Percentiles rank a stretch among this genome's conserved stretches.
phyloP scores from a whole-genome alignment of 106 monocot species.

The Dendrobium officinale region DNA sequence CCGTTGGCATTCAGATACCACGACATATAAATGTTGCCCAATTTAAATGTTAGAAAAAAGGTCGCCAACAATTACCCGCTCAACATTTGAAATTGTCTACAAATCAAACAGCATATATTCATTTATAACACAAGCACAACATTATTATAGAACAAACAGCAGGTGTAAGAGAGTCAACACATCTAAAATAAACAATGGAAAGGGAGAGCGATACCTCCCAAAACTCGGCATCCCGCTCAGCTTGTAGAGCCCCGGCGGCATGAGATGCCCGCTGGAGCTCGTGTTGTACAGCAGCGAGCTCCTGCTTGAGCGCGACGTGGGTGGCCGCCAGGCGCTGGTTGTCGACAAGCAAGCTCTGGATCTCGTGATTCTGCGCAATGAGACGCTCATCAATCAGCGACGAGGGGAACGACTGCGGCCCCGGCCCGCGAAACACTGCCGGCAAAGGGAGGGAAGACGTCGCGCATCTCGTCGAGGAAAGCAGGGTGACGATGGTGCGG shows the following conservation, averaged over 20 bases:
- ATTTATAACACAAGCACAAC: background rate
- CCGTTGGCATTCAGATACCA: background rate
- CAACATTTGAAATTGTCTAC: background rate
- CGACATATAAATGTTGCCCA: background rate
- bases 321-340: slow-evolving; percentile 92
- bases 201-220: slow-evolving; percentile 29
- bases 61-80: background rate
- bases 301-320: slow-evolving; percentile 87
- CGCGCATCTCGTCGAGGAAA: slow-evolving; percentile 16
- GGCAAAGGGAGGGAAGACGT: slow-evolving; percentile 2
- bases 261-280: slow-evolving; percentile 39
- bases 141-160: background rate
- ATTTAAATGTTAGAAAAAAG: background rate
- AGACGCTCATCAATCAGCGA: slow-evolving; percentile 54
- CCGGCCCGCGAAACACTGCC: slow-evolving; percentile 6
- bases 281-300: slow-evolving; percentile 51
- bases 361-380: slow-evolving; percentile 53
- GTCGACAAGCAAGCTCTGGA: slow-evolving; percentile 67
- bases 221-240: slow-evolving; percentile 41
- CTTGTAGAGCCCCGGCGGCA: slow-evolving; percentile 13
- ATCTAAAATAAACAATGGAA: background rate
- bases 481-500: slow-evolving; percentile 1
- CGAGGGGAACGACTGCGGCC: slow-evolving; percentile 13
- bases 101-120: background rate
- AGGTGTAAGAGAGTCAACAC: background rate